Conservation (phyloP, 148 eudicot genomes). For the Diospyros kaki region DNA sequence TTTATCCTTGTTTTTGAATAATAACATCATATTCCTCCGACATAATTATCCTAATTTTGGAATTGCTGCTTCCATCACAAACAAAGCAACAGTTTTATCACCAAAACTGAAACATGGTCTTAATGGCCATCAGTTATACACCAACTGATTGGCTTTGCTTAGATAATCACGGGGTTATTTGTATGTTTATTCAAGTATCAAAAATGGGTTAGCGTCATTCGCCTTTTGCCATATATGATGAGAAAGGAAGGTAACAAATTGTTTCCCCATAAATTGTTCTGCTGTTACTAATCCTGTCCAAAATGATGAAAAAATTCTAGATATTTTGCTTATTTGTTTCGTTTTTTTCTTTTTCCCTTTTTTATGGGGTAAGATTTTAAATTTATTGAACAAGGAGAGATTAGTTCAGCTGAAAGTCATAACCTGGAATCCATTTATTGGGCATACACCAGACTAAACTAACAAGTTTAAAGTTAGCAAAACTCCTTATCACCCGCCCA, state of each 20-base stretch:
- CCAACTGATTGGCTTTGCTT: neutral
- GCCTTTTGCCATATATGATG: neutral
- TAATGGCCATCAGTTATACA: neutral
- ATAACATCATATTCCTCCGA: neutral
- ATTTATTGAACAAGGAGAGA: neutral
- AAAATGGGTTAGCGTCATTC: neutral
- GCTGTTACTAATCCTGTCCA: neutral
- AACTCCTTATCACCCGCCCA: neutral
- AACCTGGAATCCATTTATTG: neutral
- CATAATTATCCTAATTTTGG: neutral
- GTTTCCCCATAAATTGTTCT: neutral
- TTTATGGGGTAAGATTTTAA: neutral
- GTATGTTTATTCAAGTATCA: neutral
- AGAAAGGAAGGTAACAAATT: neutral
- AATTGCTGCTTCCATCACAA: neutral
- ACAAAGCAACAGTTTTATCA: no score
- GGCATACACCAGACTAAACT: neutral
- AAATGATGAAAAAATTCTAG: no score
- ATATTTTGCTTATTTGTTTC: no score
- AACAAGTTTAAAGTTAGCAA: neutral
- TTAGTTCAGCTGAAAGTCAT: no score
- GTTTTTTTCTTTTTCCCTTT: neutral
- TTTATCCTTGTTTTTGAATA: slow-evolving; percentile 2
- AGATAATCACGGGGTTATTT: neutral
- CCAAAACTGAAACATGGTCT: neutral